phyloP scores from a whole-genome alignment of 2,329 filamentous ascomycete species.

The Raffaelea albimanens region DNA sequence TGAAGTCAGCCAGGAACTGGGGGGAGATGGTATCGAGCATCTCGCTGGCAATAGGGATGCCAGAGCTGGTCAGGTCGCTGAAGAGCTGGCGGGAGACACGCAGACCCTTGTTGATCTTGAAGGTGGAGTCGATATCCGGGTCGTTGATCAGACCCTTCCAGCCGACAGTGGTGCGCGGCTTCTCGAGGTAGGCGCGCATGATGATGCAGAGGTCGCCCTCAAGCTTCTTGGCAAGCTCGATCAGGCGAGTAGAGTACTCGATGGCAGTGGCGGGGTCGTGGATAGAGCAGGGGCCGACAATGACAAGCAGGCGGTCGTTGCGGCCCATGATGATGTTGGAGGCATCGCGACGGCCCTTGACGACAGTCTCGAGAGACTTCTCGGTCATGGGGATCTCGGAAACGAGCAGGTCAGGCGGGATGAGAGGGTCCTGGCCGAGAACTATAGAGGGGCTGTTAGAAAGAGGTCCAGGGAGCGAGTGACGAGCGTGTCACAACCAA shows the following conservation, averaged over 20 bases:
- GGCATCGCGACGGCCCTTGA: constrained; percentile 59
- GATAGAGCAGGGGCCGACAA: constrained; percentile 93
- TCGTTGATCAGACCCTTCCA: constrained; percentile 99
- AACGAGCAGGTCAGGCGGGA: constrained; percentile 78
- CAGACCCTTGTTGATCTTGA: constrained; percentile 98
- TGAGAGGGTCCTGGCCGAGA: constrained; percentile 86
- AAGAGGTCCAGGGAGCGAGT: background rate
- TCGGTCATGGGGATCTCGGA: constrained; percentile 69
- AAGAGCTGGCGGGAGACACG: constrained; percentile 89
- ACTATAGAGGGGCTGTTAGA: constrained; percentile 44
- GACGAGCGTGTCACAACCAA: too few relatives aligned
- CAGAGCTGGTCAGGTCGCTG: constrained; percentile 73
- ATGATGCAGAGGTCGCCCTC: constrained; percentile 79
- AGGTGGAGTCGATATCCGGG: constrained; percentile 93
- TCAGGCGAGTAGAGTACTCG: constrained; percentile 77
- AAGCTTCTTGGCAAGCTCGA: constrained; percentile 68
- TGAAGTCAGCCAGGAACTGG: constrained; percentile 92
- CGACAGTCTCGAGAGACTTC: constrained; percentile 55
- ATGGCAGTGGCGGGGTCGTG: constrained; percentile 84
- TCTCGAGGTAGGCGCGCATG: constrained; percentile 98
- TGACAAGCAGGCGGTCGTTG: constrained; percentile 82
- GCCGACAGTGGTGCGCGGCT: constrained; percentile 93
- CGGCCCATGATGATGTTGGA: constrained; percentile 69
- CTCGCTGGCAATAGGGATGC: constrained; percentile 93
- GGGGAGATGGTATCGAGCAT: constrained; percentile 99